Conservation (phyloP, 257 asterid genomes). For the Fraxinus anomala region DNA sequence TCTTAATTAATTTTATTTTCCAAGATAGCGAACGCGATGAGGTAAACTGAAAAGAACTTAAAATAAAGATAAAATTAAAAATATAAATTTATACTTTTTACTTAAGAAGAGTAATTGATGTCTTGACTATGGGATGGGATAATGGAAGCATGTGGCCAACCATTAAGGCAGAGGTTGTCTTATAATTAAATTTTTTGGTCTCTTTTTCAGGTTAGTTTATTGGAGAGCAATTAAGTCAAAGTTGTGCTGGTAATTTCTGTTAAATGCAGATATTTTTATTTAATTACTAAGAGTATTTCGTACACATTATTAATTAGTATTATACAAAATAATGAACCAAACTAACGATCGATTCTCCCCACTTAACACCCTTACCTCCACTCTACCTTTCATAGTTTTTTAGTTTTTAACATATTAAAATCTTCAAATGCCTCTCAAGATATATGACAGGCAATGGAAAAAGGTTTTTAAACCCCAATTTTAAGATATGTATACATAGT, state of each 20-base stretch:
- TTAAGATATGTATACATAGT: background rate
- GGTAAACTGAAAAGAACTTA: too few species aligned
- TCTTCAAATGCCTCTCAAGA: background rate
- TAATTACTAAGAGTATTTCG: too few species aligned
- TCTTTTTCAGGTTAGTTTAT: conserved; percentile 10
- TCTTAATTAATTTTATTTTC: too few species aligned
- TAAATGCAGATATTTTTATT: too few species aligned
- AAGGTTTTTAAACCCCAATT: background rate
- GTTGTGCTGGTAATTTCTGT: background rate
- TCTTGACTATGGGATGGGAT: background rate
- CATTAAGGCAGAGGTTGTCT: conserved; percentile 12
- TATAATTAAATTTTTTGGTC: background rate
- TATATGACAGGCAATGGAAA: background rate
- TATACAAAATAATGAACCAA: too few species aligned
- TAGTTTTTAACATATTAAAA: too few species aligned
- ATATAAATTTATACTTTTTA: too few species aligned
- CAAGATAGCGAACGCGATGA: too few species aligned
- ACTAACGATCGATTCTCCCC: too few species aligned
- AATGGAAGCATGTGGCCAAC: conserved; percentile 22
- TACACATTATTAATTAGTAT: too few species aligned
- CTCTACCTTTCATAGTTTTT: background rate
- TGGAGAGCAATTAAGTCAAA: conserved; percentile 13
- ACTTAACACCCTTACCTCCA: too few species aligned
- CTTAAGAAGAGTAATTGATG: background rate
- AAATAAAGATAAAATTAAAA: too few species aligned